Evolutionary conservation across 352 stramenopile genomes (phyloP).

Genomic region (Globisporangium cederbergense): DNA sequence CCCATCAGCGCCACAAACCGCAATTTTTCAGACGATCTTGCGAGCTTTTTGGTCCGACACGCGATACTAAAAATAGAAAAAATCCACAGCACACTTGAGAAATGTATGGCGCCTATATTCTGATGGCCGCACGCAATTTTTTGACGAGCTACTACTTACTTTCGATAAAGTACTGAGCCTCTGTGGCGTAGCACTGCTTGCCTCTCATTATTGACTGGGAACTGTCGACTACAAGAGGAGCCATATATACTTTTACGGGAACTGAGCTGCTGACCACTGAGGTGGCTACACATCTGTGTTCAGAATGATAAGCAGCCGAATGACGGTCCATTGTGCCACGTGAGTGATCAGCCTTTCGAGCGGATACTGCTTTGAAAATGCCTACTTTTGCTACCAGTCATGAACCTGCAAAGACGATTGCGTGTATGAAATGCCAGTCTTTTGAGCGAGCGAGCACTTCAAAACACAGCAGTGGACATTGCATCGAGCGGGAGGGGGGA

Average conservation of each 20-base stretch:
- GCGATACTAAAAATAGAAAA: slow-evolving; percentile 10
- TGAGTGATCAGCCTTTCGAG: neutral
- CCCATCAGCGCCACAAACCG: neutral
- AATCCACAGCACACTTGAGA: neutral
- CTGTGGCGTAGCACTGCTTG: neutral
- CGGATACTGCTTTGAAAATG: too few relatives aligned
- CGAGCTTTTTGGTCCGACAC: slow-evolving; percentile 1
- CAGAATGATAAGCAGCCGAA: neutral
- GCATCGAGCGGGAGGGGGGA: neutral
- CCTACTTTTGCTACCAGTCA: too few relatives aligned
- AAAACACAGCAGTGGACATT: too few relatives aligned
- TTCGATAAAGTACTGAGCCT: neutral
- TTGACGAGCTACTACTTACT: neutral
- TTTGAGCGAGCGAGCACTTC: too few relatives aligned
- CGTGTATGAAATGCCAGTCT: neutral
- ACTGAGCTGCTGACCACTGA: neutral
- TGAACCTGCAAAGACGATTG: neutral
- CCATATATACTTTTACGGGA: neutral
- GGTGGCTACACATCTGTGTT: neutral
- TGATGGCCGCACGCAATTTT: neutral
- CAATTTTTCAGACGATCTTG: slow-evolving; percentile 9
- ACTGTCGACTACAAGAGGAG: neutral
- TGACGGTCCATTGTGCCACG: neutral
- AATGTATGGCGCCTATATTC: neutral
- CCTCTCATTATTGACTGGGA: neutral